Conservation (phyloP, 768 basidiomycete genomes). For the Russula compacta region DNA sequence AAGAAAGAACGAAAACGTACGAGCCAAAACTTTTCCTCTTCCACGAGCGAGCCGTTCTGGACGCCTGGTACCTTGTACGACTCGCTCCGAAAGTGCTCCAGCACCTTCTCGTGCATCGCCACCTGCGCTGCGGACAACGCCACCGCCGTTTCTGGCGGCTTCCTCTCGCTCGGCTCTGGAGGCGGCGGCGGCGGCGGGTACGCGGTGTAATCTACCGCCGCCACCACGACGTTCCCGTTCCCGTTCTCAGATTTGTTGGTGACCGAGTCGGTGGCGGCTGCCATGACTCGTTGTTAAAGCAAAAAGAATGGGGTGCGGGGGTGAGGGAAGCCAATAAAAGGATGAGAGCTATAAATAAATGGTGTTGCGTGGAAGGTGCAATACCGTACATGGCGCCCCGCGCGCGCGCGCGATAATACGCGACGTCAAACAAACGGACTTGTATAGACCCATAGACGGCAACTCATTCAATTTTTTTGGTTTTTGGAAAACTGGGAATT, state of each 20-base stretch:
- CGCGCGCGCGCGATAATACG: no score
- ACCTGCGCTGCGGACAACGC: constrained; percentile 37
- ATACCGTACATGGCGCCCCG: no score
- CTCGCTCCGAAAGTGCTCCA: constrained; percentile 47
- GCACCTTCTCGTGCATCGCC: constrained; percentile 42
- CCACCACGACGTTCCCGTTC: neutral
- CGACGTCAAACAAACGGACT: no score
- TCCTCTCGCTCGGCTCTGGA: neutral
- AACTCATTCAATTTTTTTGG: neutral
- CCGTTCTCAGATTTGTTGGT: constrained; percentile 1
- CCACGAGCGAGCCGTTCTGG: constrained; percentile 37
- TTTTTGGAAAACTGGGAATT: neutral
- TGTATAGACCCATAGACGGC: no score
- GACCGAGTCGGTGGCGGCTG: neutral
- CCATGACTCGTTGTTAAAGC: neutral
- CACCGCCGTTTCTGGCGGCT: neutral
- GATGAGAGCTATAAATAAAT: neutral
- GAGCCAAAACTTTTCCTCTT: constrained; percentile 73
- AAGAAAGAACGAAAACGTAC: no score
- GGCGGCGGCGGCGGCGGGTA: constrained; percentile 11
- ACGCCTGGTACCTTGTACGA: constrained; percentile 45
- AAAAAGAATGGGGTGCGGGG: neutral
- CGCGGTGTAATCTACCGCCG: constrained; percentile 2
- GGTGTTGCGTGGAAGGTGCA: no score
- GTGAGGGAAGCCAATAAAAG: no score